Conservation (phyloP, 2,329 filamentous ascomycete species). For the Tolypocladium endophyticum region DNA sequence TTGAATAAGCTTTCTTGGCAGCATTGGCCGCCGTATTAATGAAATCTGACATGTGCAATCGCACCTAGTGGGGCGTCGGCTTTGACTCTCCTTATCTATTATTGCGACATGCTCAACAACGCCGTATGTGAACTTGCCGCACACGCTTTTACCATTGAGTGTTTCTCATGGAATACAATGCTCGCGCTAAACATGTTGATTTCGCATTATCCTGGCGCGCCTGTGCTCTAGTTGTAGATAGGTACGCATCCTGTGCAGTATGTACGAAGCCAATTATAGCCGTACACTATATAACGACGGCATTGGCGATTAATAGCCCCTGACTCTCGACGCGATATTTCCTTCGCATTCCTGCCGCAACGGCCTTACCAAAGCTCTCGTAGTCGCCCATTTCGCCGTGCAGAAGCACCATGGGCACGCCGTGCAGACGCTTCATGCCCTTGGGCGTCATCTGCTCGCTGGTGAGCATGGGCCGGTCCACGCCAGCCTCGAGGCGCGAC, state of each 20-base stretch:
- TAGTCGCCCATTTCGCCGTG: slow-evolving; percentile 55
- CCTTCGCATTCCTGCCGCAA: slow-evolving; percentile 63
- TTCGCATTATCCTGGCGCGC: neutral
- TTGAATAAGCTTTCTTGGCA: neutral
- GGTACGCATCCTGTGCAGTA: neutral
- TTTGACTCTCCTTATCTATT: neutral
- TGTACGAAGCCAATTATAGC: neutral
- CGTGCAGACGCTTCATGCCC: slow-evolving; percentile 58
- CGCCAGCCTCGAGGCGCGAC: slow-evolving; percentile 12
- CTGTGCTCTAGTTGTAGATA: neutral
- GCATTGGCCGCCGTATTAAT: neutral
- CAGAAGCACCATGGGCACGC: slow-evolving; percentile 76
- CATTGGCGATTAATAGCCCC: slow-evolving; percentile 67
- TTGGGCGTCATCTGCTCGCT: slow-evolving; percentile 59
- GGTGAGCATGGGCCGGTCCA: slow-evolving; percentile 60
- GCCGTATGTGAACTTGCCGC: neutral
- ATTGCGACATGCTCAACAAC: neutral
- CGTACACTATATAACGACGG: slow-evolving; percentile 45
- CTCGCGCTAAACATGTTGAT: neutral
- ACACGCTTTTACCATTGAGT: too few species aligned
- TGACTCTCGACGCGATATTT: slow-evolving; percentile 74
- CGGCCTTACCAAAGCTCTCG: slow-evolving; percentile 49
- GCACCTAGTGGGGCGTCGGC: neutral
- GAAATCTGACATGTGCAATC: neutral
- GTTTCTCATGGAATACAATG: too few species aligned